A percentile compares a stretch with the other conserved stretches of the same genome.
These are phyloP conservation scores for Arthonia radiata DNA, from an alignment of 495 filamentous ascomycete genomes.

Conservation along the genomic window DNA sequence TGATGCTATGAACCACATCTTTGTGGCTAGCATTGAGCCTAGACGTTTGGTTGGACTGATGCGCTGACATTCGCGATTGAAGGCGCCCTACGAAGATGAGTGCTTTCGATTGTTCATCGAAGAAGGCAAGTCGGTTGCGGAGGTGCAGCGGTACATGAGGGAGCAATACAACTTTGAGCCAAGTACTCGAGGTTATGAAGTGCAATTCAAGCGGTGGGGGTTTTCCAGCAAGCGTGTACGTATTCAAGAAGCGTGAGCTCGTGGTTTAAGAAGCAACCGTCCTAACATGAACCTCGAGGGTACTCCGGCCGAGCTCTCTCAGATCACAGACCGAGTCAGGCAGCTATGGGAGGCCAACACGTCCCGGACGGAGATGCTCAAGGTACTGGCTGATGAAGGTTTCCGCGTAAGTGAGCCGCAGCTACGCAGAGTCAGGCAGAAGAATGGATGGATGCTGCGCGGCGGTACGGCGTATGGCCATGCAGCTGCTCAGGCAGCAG, in stretches of 20 bases:
- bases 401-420: constrained; percentile 45
- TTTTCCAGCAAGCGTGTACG: constrained; percentile 48
- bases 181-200: constrained; percentile 11
- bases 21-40: too few relatives aligned
- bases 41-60: too few relatives aligned
- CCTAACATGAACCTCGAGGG: too few relatives aligned
- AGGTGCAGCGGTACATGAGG: constrained; percentile 22
- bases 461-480: too few relatives aligned
- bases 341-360: constrained; percentile 56
- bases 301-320: too few relatives aligned
- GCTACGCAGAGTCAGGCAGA: constrained; percentile 36
- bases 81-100: constrained; percentile 37
- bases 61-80: too few relatives aligned
- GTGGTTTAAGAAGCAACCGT: too few relatives aligned
- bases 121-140: constrained; percentile 38
- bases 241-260: constrained; percentile 38
- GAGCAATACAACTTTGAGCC: constrained; percentile 35
- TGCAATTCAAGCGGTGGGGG: constrained; percentile 27
- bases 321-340: constrained; percentile 37
- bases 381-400: constrained; percentile 38
- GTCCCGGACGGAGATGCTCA: constrained; percentile 44
- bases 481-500: too few relatives aligned
- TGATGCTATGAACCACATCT: too few relatives aligned
- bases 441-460: constrained; percentile 39
- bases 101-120: constrained; percentile 51